Conservation (phyloP, 179 eudicot genomes). For the Vitellaria paradoxa region DNA sequence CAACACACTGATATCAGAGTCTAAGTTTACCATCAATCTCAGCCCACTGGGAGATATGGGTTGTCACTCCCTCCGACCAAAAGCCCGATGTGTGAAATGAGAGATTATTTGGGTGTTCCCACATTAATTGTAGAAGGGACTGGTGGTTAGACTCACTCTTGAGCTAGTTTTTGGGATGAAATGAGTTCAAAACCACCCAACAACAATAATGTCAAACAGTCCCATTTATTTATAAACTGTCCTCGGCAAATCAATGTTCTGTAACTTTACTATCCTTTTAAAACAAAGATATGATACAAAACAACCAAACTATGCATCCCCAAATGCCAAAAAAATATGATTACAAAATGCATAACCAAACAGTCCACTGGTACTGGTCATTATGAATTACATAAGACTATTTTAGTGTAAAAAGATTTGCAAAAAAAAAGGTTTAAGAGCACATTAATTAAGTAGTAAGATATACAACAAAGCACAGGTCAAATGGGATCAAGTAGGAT, state of each 20-base stretch:
- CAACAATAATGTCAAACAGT: neutral
- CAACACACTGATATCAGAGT: too few species aligned
- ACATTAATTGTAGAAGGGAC: too few species aligned
- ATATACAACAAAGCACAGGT: neutral
- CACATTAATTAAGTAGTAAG: neutral
- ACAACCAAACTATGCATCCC: neutral
- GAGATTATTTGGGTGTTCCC: too few species aligned
- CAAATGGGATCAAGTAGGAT: neutral
- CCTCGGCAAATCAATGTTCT: neutral
- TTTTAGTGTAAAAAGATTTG: neutral
- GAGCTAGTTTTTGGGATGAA: too few species aligned
- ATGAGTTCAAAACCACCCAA: too few species aligned
- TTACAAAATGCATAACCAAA: neutral
- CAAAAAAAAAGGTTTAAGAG: too few species aligned
- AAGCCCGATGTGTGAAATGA: too few species aligned
- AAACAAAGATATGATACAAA: neutral
- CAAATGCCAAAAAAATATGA: neutral
- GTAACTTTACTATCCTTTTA: neutral
- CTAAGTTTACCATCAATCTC: too few species aligned
- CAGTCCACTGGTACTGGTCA: too few species aligned
- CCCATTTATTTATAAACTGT: neutral
- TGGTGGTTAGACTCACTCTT: too few species aligned
- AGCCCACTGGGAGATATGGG: too few species aligned
- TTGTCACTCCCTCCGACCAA: too few species aligned
- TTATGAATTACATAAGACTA: neutral